Evolutionary conservation across 495 filamentous ascomycete genomes (phyloP), one percentile per base, ranked within the genome.

Genomic region (Podospora bellae-mahoneyi): DNA sequence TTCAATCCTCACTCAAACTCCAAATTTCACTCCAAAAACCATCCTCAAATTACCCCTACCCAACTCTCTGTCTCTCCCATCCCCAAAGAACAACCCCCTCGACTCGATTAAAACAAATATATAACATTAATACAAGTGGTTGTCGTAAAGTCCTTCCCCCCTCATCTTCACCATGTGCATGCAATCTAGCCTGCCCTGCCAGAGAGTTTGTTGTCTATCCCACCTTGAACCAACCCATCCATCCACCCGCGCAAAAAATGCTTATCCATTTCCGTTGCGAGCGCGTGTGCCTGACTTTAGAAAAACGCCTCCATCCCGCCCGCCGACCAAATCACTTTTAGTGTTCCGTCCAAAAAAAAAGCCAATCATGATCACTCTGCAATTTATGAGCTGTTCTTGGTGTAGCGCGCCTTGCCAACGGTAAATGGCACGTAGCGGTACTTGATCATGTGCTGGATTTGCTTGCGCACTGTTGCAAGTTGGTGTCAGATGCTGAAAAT

Each of bases 401-500:
- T 84, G 80, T 97, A 97, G 67, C 87, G 86, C 30, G 91, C 85
- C 87, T 97, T 97, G 77, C 94, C 94, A 71, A 97, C 89, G 19
- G 92, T 89, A 84, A 97, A 97, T 55, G 94, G 94, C 32, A 97
- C 93, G 77, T 97, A 99, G 80, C 95, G 92, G 83, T 99, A 99
- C 83, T 98, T 99, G 88, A 99, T 97, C 95, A 99, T 99, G 81
- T 97, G 94, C 84, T 99, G 95, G 68, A 99, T 99, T 81, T 99
- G 95, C 80, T 93, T 90, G 75, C 95, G 87, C 95, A 99, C 93
- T 96, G 44, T 19, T 20, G 19, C 2, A 3, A 71, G 48, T 0
- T 13, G 58, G 19, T 32, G 75, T 83, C 66, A 80, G 78, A 34
- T 65, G 67, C 64, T 10, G 18, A 15, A 15, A 3, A 30, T 57